Conservation (phyloP, 805 yeast genomes). For the Kluyveromyces siamensis region DNA sequence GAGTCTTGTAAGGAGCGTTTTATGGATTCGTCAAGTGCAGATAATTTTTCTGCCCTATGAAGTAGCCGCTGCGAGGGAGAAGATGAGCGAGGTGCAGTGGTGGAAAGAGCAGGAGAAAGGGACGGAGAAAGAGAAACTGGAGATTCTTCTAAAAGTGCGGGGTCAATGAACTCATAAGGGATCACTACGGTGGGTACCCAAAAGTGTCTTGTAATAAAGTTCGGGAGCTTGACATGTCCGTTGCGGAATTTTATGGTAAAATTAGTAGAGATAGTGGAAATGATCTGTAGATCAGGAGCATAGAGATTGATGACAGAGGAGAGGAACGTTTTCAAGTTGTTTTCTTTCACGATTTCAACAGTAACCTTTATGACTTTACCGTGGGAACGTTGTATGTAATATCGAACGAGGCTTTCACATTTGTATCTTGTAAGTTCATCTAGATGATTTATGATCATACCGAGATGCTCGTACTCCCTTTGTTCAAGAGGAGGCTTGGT, state of each 20-base stretch:
- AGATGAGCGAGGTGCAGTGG: too few relatives aligned
- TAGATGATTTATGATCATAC: conserved; percentile 16
- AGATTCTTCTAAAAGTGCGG: conserved; percentile 15
- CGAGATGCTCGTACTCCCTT: conserved; percentile 4
- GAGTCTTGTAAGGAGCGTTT: not conserved
- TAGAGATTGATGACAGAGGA: conserved; percentile 18
- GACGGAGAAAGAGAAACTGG: not conserved
- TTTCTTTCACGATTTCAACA: conserved; percentile 23
- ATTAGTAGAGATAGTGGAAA: conserved; percentile 28
- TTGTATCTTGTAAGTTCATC: conserved; percentile 19
- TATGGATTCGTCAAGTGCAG: not conserved
- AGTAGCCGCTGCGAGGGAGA: not conserved
- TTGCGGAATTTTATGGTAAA: conserved; percentile 29
- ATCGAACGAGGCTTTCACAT: conserved; percentile 16
- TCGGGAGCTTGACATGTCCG: conserved; percentile 27
- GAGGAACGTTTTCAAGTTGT: conserved; percentile 17
- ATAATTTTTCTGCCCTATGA: not conserved
- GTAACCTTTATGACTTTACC: conserved; percentile 23
- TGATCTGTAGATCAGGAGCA: conserved; percentile 23
- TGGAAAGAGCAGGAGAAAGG: not conserved
- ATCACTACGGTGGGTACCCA: conserved; percentile 22
- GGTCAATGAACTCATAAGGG: conserved; percentile 27
- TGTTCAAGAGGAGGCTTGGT: conserved; percentile 1
- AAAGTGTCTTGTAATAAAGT: conserved; percentile 23
- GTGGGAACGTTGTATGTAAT: conserved; percentile 18